Evolutionary conservation across 129 eudicot species (phyloP).

Genomic region (Centaurea solstitialis): DNA sequence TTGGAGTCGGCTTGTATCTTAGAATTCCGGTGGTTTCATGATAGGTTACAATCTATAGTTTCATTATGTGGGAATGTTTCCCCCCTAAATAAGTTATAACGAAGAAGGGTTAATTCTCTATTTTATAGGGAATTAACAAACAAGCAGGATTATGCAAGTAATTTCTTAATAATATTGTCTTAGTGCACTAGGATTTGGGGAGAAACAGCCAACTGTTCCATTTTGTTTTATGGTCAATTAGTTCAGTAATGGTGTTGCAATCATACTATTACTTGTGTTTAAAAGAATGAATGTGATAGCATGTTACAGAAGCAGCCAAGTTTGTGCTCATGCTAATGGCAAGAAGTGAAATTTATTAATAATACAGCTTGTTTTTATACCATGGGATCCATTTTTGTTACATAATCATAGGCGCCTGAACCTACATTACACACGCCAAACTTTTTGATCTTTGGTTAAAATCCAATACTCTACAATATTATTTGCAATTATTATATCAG

Average conservation of each 20-base stretch:
- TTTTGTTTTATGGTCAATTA: neutral
- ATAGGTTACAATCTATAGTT: neutral
- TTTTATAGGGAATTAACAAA: neutral
- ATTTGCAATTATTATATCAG: neutral
- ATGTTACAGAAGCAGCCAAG: neutral
- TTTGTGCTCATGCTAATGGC: neutral
- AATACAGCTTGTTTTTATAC: neutral
- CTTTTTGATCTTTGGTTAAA: neutral
- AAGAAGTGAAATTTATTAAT: neutral
- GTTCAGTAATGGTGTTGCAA: neutral
- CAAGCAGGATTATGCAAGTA: neutral
- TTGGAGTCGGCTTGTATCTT: neutral
- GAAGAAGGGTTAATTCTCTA: neutral
- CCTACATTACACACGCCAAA: neutral
- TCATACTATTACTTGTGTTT: neutral
- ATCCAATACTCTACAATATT: neutral
- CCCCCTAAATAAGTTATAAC: neutral
- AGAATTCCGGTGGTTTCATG: neutral
- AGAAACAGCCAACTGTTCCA: neutral
- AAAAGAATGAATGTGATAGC: neutral
- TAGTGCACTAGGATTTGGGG: neutral
- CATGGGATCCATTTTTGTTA: neutral
- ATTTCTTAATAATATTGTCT: neutral
- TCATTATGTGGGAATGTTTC: neutral
- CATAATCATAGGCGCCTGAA: neutral